A percentile compares a stretch with the other conserved stretches of the same genome.
These are phyloP conservation scores for Rhizopogon vulgaris DNA, from an alignment of 768 basidiomycete genomes.

Conservation along the genomic window DNA sequence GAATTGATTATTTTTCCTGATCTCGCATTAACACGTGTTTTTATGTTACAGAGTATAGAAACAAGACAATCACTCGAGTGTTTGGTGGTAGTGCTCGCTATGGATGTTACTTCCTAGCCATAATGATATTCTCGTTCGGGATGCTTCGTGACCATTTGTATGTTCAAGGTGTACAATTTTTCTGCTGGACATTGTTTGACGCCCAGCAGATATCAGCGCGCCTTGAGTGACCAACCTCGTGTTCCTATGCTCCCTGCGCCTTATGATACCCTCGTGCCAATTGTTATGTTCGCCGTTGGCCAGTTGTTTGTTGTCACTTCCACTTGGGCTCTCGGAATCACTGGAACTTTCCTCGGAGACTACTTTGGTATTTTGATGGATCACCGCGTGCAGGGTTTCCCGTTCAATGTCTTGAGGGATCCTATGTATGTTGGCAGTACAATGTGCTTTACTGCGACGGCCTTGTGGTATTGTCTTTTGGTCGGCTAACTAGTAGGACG, in stretches of 20 bases:
- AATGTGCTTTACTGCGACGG: slow-evolving; percentile 79
- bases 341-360: slow-evolving; percentile 86
- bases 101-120: slow-evolving; percentile 85
- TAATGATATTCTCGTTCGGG: slow-evolving; percentile 80
- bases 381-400: slow-evolving; percentile 89
- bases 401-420: slow-evolving; percentile 87
- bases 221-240: slow-evolving; percentile 72
- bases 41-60: slow-evolving; percentile 54
- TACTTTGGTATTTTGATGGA: slow-evolving; percentile 88
- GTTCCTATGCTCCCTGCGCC: slow-evolving; percentile 60
- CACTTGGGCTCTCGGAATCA: slow-evolving; percentile 87
- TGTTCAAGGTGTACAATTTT: slow-evolving; percentile 23
- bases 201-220: slow-evolving; percentile 59
- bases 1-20: not conserved
- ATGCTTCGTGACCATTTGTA: slow-evolving; percentile 82
- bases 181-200: not conserved
- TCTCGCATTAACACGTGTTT: not conserved
- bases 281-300: slow-evolving; percentile 59
- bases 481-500: not conserved
- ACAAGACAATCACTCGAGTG: slow-evolving; percentile 81
- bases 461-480: slow-evolving; percentile 64
- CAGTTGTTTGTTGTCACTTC: slow-evolving; percentile 84
- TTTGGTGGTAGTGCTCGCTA: slow-evolving; percentile 66
- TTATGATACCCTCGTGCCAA: slow-evolving; percentile 53
- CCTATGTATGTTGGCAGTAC: slow-evolving; percentile 99